Percentiles rank a stretch among this genome's conserved stretches.
Evolutionary conservation across 2,329 filamentous ascomycete species (phyloP).

Genomic region (Penicillium sp.): DNA sequence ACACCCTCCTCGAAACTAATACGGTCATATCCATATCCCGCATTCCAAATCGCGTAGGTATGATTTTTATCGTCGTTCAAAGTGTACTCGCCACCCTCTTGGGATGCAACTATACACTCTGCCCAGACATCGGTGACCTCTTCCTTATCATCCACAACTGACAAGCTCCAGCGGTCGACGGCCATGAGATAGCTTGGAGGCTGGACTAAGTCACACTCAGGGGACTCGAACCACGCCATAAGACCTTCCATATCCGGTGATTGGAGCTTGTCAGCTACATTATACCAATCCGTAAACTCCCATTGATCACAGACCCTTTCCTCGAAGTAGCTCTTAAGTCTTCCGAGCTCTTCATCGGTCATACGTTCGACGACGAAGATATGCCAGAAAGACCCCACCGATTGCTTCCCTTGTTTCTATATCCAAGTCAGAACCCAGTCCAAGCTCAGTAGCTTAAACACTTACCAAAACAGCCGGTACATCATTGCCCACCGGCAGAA

Average conservation of each 20-base stretch:
- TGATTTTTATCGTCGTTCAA: background rate
- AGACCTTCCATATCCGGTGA: background rate
- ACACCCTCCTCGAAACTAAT: background rate
- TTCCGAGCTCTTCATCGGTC: background rate
- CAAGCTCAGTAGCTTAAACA: background rate
- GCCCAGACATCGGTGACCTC: background rate
- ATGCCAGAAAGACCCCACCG: no score
- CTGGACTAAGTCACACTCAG: background rate
- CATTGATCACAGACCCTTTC: background rate
- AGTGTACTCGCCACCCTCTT: background rate
- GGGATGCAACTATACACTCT: background rate
- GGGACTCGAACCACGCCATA: background rate
- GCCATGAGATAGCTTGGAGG: background rate
- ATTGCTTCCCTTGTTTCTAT: constrained; percentile 1
- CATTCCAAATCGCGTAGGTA: background rate
- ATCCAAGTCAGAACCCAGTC: background rate
- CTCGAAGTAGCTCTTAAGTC: background rate
- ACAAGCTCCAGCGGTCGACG: background rate
- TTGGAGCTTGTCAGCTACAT: background rate
- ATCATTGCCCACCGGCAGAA: background rate
- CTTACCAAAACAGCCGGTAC: background rate
- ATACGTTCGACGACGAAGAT: background rate
- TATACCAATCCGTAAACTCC: background rate
- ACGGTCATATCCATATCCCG: background rate
- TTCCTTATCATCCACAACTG: background rate